Evolutionary conservation across 2,329 filamentous ascomycete species (phyloP), one percentile per base, ranked within the genome.

Genomic region (Didymosphaeria variabile): DNA sequence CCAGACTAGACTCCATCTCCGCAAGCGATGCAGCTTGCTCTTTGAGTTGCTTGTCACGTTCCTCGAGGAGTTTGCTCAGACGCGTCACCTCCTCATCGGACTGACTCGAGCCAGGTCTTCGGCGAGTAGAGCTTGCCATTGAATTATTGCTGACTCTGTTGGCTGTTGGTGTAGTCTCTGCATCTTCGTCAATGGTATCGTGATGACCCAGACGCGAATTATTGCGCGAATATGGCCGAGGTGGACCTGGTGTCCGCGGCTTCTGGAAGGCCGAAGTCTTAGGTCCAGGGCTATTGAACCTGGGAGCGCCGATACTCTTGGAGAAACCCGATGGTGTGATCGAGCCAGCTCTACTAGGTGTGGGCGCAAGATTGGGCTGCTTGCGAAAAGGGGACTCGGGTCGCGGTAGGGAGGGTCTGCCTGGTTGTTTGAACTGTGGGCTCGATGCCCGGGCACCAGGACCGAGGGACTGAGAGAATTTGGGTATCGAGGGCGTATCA

Each of bases 391-490:
- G 95, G 2, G 94, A 97, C 66, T 97, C 94, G 5, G 95, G 91
- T 32, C 94, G 90, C 55, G 91, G 88, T n/a, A 97, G 83, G 1
- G 94, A 97, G 9, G 90, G 88, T 60, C 93, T 88, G 47, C 88
- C 80, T 68, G 87, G 88, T 5, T 86, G 82, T 76, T 91, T 94
- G 69, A 89, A 87, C 51, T 87, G 82, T 2, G 93, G 92, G 72
- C 91, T 94, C 26, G 88, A 77, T 31, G 90, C 88, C 73, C 90
- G 86, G 29, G 77, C 80, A 44, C 88, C 87, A 7, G 91, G 91
- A 0, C 93, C 93, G 47, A 97, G 83, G 0, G 94, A 96, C 78
- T 96, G 92, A 75, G 93, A 95, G 80, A 97, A 95, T 74, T 94
- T 94, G 58, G 90, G 86, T 53, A 92, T 69, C 0, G 86, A 86